A percentile compares a stretch with the other conserved stretches of the same genome.
Conservation (phyloP, 2,329 filamentous ascomycete species). For the Hypomyces rosellus region DNA sequence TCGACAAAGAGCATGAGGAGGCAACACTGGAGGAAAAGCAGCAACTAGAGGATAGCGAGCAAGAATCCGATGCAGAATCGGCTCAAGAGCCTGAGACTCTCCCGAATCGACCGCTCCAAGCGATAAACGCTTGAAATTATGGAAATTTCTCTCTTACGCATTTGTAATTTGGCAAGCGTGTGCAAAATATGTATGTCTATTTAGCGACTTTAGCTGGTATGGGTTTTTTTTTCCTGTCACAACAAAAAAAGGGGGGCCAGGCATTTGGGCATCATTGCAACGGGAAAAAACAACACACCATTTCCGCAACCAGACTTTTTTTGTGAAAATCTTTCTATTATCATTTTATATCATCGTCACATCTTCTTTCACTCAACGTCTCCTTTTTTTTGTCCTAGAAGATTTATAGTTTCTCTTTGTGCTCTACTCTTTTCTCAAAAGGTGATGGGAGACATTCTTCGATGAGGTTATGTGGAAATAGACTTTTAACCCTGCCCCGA, state of each 20-base stretch:
- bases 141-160: constrained; percentile 2
- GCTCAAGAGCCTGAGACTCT: constrained; percentile 23
- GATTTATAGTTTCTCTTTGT: background rate
- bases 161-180: constrained; percentile 11
- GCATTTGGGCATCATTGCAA: no score
- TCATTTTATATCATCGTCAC: background rate
- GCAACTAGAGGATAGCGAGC: constrained; percentile 17
- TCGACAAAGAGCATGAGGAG: constrained; percentile 7
- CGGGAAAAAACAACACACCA: no score
- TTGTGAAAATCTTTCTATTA: background rate
- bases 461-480: constrained; percentile 8
- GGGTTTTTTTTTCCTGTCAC: background rate
- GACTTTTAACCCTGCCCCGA: background rate
- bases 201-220: constrained; percentile 13
- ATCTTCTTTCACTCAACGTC: background rate
- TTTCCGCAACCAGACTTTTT: no score
- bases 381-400: background rate
- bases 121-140: constrained; percentile 26
- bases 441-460: constrained; percentile 3
- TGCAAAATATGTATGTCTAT: constrained; percentile 22
- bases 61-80: constrained; percentile 24
- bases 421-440: constrained; percentile 1
- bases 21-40: constrained; percentile 13
- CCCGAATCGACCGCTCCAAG: constrained; percentile 25
- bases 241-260: no score